Conservation (phyloP, 306 rosid species). For the Prunus persica region Prunus_persica_NCBIv2 NC_034011.1:15583501-15584000, state of each 20-base stretch:
- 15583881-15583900: neutral
- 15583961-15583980: too few relatives aligned
- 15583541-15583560: slow-evolving; percentile 61
- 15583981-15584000: too few relatives aligned
- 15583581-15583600: neutral
- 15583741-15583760: neutral
- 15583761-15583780: neutral
- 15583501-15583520: slow-evolving; percentile 75
- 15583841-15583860: neutral
- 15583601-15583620: neutral
- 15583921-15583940: too few relatives aligned
- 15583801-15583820: neutral
- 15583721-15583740: slow-evolving; percentile 20
- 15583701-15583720: slow-evolving; percentile 72
- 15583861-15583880: neutral
- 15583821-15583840: neutral
- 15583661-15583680: slow-evolving; percentile 78
- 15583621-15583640: neutral
- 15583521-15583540: slow-evolving; percentile 88
- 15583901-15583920: too few relatives aligned
- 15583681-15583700: slow-evolving; percentile 80
- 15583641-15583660: slow-evolving; percentile 61
- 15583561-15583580: neutral
- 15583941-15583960: too few relatives aligned
- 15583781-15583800: neutral